Percentiles rank a stretch among this genome's conserved stretches.
Conservation (phyloP, 768 basidiomycete species). For the Collybia sp. region DNA sequence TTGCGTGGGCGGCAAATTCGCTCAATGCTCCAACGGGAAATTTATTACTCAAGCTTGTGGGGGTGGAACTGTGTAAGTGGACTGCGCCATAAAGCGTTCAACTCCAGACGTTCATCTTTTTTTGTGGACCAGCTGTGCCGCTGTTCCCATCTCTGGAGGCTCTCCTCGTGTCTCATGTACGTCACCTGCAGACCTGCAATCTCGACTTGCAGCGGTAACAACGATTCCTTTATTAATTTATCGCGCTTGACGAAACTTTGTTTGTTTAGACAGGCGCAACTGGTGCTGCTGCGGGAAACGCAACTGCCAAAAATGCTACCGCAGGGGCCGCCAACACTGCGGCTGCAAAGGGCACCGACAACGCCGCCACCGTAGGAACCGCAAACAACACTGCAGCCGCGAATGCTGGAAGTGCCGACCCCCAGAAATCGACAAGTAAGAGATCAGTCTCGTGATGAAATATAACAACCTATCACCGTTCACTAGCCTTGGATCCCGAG, state of each 20-base stretch:
- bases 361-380: no score
- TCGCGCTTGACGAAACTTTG: no score
- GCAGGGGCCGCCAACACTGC: no score
- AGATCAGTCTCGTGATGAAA: background rate
- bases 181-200: no score
- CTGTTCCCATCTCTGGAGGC: constrained; percentile 34
- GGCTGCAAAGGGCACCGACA: no score
- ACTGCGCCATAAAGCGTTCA: background rate
- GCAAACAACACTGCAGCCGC: constrained; percentile 1
- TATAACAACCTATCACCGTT: no score
- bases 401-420: constrained; percentile 18
- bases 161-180: background rate
- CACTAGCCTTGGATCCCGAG: constrained; percentile 34
- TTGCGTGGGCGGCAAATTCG: constrained; percentile 45
- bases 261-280: no score
- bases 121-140: constrained; percentile 32
- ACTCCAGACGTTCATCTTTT: background rate
- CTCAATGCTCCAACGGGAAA: constrained; percentile 50
- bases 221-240: no score
- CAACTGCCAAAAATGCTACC: no score
- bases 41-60: constrained; percentile 31
- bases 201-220: no score
- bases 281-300: no score
- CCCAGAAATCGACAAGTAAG: constrained; percentile 32
- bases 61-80: constrained; percentile 28